Conservation (phyloP, 2,329 filamentous ascomycete species). For the Penicillium sp. region DNA sequence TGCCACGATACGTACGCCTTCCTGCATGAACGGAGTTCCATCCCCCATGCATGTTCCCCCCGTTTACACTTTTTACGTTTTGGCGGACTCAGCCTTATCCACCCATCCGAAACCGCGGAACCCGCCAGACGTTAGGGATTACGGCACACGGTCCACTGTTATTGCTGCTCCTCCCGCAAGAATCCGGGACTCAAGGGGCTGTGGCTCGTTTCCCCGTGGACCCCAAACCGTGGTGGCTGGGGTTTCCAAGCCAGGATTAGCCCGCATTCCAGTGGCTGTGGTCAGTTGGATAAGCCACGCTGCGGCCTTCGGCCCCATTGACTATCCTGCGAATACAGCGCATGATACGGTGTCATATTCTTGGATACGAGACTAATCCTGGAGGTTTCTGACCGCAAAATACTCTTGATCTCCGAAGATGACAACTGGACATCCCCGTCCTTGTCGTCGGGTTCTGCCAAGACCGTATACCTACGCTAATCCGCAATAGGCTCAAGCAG, state of each 20-base stretch:
- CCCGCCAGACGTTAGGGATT: background rate
- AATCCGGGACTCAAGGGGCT: background rate
- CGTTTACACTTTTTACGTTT: background rate
- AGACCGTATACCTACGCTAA: too few relatives aligned
- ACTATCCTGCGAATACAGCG: background rate
- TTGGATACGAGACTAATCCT: background rate
- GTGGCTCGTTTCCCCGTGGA: background rate
- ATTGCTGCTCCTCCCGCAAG: background rate
- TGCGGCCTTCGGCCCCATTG: background rate
- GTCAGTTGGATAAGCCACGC: background rate
- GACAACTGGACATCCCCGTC: too few relatives aligned
- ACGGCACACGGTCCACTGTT: slow-evolving; percentile 7
- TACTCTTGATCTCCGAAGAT: too few relatives aligned
- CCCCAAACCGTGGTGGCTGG: background rate
- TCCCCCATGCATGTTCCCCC: slow-evolving; percentile 64
- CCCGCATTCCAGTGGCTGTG: slow-evolving; percentile 1
- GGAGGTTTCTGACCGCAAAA: too few relatives aligned
- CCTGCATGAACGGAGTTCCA: slow-evolving; percentile 76
- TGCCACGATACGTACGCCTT: slow-evolving; percentile 49
- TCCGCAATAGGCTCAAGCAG: too few relatives aligned
- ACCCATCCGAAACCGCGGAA: slow-evolving; percentile 8
- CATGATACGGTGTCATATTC: background rate
- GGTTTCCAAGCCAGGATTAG: background rate
- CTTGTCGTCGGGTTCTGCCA: too few relatives aligned
- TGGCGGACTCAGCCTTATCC: slow-evolving; percentile 4